Evolutionary conservation across 345 rosid species (phyloP).

Genomic region (Aethionema arabicum): DNA sequence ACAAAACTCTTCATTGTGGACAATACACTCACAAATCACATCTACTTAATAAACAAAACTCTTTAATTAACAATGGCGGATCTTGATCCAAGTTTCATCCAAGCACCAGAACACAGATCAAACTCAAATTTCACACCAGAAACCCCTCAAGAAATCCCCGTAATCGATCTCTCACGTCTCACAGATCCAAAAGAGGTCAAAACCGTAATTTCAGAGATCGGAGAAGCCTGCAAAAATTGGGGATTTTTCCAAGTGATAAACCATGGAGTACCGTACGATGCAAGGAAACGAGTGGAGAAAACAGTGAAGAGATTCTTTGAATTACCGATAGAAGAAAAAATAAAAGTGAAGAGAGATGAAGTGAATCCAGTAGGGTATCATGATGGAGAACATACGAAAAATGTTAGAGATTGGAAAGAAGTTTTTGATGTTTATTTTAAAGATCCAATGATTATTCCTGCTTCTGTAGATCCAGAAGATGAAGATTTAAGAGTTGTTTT

Average conservation of each 20-base stretch:
- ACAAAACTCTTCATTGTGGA: neutral
- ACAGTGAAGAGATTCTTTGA: slow-evolving; percentile 46
- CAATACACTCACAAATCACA: slow-evolving; percentile 3
- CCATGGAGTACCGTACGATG: slow-evolving; percentile 46
- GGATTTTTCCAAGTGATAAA: slow-evolving; percentile 60
- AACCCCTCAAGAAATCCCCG: slow-evolving; percentile 46
- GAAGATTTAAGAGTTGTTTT: slow-evolving; percentile 37
- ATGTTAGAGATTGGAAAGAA: slow-evolving; percentile 66
- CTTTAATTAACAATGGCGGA: slow-evolving; percentile 37
- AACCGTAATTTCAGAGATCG: slow-evolving; percentile 40
- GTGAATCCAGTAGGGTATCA: slow-evolving; percentile 51
- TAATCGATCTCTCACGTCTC: slow-evolving; percentile 46
- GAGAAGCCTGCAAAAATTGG: slow-evolving; percentile 57
- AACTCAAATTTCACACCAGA: slow-evolving; percentile 9
- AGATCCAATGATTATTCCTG: slow-evolving; percentile 53
- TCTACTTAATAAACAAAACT: slow-evolving; percentile 1
- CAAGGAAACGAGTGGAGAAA: slow-evolving; percentile 30
- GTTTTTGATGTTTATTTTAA: slow-evolving; percentile 54
- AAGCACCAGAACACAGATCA: slow-evolving; percentile 46
- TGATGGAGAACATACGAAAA: slow-evolving; percentile 66
- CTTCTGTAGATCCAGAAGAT: slow-evolving; percentile 44
- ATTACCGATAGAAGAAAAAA: slow-evolving; percentile 50
- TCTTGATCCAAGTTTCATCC: slow-evolving; percentile 49
- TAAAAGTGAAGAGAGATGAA: slow-evolving; percentile 55
- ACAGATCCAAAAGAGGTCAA: slow-evolving; percentile 20